Conservation (phyloP, 768 basidiomycete genomes). For the Lepiota venenata region DNA sequence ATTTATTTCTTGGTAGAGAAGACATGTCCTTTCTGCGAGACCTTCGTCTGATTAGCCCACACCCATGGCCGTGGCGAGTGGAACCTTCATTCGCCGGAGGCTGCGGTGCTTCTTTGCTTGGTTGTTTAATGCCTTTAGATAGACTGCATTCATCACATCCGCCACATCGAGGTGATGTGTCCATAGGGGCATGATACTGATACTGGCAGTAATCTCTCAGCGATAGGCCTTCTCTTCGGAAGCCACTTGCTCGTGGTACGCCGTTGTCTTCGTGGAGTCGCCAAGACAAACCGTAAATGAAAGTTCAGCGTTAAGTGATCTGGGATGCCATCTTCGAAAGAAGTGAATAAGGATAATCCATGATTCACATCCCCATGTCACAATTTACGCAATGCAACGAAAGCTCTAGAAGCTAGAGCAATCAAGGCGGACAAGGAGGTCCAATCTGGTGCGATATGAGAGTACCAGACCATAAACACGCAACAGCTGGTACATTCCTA, state of each 20-base stretch:
- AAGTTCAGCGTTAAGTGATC: not conserved
- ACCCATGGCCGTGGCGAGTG: not conserved
- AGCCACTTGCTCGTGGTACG: too few species aligned
- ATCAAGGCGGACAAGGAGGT: too few species aligned
- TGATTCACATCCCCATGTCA: slow-evolving; percentile 3
- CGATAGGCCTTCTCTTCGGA: too few species aligned
- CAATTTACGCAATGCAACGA: not conserved
- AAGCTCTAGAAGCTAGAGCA: not conserved
- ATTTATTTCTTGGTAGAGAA: not conserved
- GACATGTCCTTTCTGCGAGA: not conserved
- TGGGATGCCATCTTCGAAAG: not conserved
- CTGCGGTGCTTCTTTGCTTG: not conserved
- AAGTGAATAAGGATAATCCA: slow-evolving; percentile 2
- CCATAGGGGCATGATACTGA: not conserved
- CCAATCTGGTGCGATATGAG: too few species aligned
- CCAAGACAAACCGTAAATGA: not conserved
- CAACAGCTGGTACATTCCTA: too few species aligned
- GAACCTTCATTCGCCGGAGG: not conserved
- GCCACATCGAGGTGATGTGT: not conserved
- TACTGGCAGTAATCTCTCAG: not conserved
- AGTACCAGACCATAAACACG: too few species aligned
- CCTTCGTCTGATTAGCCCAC: not conserved
- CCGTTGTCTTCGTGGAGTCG: not conserved
- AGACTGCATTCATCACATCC: not conserved
- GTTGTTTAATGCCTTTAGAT: not conserved